Base-by-base conservation (phyloP, 371 early-diverging fungal genomes). In the Nematocida ausubeli region DNA sequence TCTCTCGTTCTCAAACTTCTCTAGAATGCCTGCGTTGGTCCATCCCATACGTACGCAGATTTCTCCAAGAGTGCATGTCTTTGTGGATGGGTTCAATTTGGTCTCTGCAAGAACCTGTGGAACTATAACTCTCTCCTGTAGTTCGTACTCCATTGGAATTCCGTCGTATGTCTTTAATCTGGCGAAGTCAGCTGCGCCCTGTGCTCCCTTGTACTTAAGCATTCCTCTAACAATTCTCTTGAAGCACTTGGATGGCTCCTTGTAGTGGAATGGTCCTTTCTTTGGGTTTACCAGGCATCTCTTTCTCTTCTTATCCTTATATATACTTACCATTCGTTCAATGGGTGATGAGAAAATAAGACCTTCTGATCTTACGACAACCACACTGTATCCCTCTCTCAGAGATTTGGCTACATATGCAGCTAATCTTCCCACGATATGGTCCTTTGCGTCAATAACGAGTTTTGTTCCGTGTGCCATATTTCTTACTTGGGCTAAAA, bases 391-490 rank as follows among this genome's bases (percentile, higher is more conserved):
- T 83, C 99, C 99, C 87, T 90, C 91, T 78, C 98, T 90, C 82
- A 94, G 89, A 88, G 94, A 91, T 91, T 99, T 99, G 86, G 99
- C 92, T 83, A 98, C 91, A 83, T 92, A 92, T 78, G 96, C 91
- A 82, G 96, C 94, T 70, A 99, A 90, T 86, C 97, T 96, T 86
- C 99, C 98, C 84, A 93, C 89, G 80, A 99, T 90, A 88, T 99
- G 99, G 83, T 92, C 98, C 89, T 95, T 95, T 86, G 90, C 99
- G 90, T 99, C 98, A 88, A 99, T 92, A 87, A 98, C 92, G 88
- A 96, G 88, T 63, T 81, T 70, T 54, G 65, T 63, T 80, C 65
- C 66, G 44, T 80, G 34, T 64, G 39, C 54, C 35, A 63, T 60
- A 44, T 44, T 44, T 44, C 47, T 68, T 83, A 82, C 52, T 67